Evolutionary conservation across 352 stramenopile genomes (phyloP), one percentile per base, ranked within the genome.

Genomic region (Poterioochromonas sp.): DNA sequence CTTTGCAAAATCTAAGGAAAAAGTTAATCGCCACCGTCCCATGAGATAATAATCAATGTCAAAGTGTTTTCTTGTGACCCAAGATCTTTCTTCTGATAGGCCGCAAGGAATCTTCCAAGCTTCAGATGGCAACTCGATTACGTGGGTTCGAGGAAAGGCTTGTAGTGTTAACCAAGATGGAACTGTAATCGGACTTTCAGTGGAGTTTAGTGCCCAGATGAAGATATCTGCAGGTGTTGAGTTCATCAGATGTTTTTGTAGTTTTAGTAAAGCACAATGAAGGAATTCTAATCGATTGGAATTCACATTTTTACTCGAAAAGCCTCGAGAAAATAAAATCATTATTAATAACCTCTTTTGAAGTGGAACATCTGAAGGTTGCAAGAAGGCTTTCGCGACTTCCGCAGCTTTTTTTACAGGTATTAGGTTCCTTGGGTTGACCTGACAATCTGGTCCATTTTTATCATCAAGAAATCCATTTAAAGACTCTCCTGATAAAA

Each of bases 31-130:
- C 69, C 69, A 76, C 12, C 69, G 18, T 32, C 69, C 69, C 69
- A 76, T 76, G 2, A 76, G n/a, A 43, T 76, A 76, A 63, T 76
- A 76, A 39, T 76, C 69, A 11, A 76, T n/a, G 26, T 53, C 69
- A 63, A 76, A 76, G 3, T 76, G 18, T 43, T 58, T 63, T 39
- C 69, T 37, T n/a, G 69, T 18, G 37, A 44, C 44, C 69, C 69
- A 76, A n/a, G 73, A 1, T 35, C 12, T 68, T 12, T 76, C 69
- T 39, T 76, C 40, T n/a, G 12, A 8, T 44, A 76, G 39, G 11
- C 40, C 69, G 37, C 69, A 76, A 22, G 69, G 69, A 40, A 76
- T 60, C 32, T 8, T 18, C 69, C 69, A 76, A 37, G 40, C 11
- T 63, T 65, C 39, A 29, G 40, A 11, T 26, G 12, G 12, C 5